Conservation (phyloP, 345 rosid genomes). For the Salix dunnii region DNA sequence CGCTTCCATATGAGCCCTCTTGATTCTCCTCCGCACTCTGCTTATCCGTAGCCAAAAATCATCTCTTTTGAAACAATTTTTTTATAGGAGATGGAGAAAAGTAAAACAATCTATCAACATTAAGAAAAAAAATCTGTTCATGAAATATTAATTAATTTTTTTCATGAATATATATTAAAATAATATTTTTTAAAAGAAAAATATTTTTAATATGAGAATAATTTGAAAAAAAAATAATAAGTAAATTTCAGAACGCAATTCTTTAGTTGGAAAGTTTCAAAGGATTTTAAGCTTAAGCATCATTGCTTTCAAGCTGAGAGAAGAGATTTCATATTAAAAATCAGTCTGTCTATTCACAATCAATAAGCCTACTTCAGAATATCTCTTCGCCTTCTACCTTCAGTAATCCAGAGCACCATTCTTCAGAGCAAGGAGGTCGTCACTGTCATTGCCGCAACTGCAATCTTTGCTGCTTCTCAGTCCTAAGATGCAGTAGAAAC, state of each 20-base stretch:
- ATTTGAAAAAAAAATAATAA: too few species aligned
- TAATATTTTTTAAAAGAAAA: too few species aligned
- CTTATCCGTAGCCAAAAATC: constrained; percentile 1
- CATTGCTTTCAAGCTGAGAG: too few species aligned
- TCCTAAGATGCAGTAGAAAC: constrained; percentile 28
- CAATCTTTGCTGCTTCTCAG: constrained; percentile 18
- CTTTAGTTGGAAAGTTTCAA: too few species aligned
- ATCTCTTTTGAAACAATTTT: not conserved
- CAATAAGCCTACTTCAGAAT: not conserved
- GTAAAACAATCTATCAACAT: not conserved
- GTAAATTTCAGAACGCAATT: too few species aligned
- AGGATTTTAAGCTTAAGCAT: too few species aligned
- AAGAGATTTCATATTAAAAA: too few species aligned
- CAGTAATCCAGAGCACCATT: not conserved
- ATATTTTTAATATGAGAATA: too few species aligned
- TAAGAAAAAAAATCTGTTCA: too few species aligned
- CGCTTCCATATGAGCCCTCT: not conserved
- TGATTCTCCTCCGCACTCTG: not conserved
- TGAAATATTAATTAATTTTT: too few species aligned
- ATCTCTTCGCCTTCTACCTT: not conserved
- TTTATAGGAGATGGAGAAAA: too few species aligned
- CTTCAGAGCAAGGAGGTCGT: not conserved
- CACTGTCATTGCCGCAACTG: not conserved
- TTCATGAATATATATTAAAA: too few species aligned
- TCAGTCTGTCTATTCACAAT: not conserved